These are phyloP conservation scores for Rusavskia elegans DNA, from an alignment of 495 filamentous ascomycete genomes.

Conservation along the genomic window DNA sequence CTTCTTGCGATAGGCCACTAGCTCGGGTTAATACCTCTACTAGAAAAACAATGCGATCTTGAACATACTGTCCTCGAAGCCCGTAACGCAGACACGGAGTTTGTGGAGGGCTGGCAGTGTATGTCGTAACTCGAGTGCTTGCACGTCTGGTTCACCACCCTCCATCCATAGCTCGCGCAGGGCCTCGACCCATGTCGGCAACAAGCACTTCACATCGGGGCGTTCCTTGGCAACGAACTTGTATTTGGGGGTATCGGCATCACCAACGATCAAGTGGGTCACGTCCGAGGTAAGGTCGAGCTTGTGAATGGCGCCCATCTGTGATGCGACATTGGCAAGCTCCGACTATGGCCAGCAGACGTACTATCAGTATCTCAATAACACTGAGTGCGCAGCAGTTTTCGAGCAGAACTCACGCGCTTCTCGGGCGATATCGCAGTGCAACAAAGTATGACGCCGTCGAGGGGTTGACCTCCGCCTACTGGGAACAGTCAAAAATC, in stretches of 20 bases:
- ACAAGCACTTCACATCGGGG: constrained; percentile 67
- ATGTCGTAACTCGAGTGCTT: constrained; percentile 43
- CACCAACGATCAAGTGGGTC: constrained; percentile 85
- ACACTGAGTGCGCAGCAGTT: not conserved
- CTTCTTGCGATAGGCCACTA: constrained; percentile 48
- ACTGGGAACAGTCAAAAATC: constrained; percentile 15
- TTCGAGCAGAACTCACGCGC: constrained; percentile 40
- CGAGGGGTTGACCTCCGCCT: constrained; percentile 48
- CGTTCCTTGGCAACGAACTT: constrained; percentile 83
- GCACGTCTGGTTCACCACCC: constrained; percentile 64
- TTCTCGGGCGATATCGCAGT: constrained; percentile 71
- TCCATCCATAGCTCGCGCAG: constrained; percentile 68
- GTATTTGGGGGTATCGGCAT: constrained; percentile 80
- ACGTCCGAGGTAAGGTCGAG: constrained; percentile 91
- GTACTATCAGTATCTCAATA: not conserved
- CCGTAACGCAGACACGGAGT: constrained; percentile 73
- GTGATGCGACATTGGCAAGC: constrained; percentile 47
- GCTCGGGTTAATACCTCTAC: constrained; percentile 6
- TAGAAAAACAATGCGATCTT: not conserved
- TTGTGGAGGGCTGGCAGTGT: constrained; percentile 42
- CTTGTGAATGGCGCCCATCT: constrained; percentile 77
- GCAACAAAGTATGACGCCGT: constrained; percentile 76
- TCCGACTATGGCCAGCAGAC: constrained; percentile 35
- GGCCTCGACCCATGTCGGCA: constrained; percentile 67
- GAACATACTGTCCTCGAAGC: constrained; percentile 66